These are phyloP conservation scores for Phalaenopsis equestris DNA, from an alignment of 106 monocot species.

Conservation along the genomic window DNA sequence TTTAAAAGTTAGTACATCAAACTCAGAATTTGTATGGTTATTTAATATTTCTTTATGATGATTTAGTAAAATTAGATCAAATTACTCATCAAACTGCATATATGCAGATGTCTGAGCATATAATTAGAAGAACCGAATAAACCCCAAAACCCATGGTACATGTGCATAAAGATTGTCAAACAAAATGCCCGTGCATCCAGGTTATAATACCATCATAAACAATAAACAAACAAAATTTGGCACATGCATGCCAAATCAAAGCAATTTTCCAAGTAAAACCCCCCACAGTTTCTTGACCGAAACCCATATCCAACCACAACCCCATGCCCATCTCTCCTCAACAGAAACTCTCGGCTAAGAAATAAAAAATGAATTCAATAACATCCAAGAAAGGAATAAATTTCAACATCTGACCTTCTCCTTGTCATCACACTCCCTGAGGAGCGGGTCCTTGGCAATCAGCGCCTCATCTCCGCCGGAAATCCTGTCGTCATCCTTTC, in stretches of 20 bases:
- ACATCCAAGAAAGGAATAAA: neutral
- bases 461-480: neutral
- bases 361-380: neutral
- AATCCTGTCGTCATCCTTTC: neutral
- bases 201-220: neutral
- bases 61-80: no score
- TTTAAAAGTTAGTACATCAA: no score
- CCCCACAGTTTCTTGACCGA: neutral
- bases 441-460: conserved; percentile 1
- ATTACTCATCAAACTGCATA: no score
- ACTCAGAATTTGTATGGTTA: no score
- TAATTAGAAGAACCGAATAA: neutral
- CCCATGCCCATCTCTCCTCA: neutral
- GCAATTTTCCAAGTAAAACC: neutral
- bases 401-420: conserved; percentile 33
- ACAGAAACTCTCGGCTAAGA: neutral
- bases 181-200: neutral
- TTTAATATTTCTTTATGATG: no score
- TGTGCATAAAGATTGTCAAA: neutral
- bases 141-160: neutral
- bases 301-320: neutral
- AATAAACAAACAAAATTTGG: no score
- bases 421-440: conserved; percentile 39
- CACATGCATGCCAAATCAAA: no score
- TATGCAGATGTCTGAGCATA: neutral